These are phyloP conservation scores for Emydomyces testavorans DNA, from an alignment of 2,329 filamentous ascomycete species.

Conservation along the genomic window DNA sequence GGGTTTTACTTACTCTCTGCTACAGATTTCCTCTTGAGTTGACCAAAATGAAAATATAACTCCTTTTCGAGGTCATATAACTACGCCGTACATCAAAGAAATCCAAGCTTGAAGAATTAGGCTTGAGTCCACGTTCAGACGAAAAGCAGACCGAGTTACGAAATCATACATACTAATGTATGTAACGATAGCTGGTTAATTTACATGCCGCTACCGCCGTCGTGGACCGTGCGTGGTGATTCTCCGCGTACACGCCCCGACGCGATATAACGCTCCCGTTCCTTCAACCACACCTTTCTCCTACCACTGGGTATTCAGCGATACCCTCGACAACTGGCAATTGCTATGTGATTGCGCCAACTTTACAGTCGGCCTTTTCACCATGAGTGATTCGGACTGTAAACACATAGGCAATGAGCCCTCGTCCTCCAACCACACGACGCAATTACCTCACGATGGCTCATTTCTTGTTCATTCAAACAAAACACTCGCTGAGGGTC, in stretches of 20 bases:
- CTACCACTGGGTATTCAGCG: background rate
- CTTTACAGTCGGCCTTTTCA: slow-evolving; percentile 2
- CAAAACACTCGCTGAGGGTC: slow-evolving; percentile 44
- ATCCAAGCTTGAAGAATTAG: background rate
- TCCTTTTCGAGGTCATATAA: background rate
- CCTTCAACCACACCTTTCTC: background rate
- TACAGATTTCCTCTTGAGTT: too few species aligned
- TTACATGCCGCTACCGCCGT: background rate
- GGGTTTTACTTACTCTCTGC: too few species aligned
- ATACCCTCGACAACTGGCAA: background rate
- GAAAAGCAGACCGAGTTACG: slow-evolving; percentile 1
- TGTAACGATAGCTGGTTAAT: too few species aligned
- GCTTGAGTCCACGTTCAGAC: background rate
- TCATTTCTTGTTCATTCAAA: slow-evolving; percentile 52
- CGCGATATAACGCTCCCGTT: slow-evolving; percentile 4
- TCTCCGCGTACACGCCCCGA: slow-evolving; percentile 9
- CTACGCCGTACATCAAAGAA: background rate
- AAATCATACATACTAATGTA: background rate
- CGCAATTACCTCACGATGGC: slow-evolving; percentile 32
- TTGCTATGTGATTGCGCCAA: slow-evolving; percentile 8
- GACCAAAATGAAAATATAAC: too few species aligned
- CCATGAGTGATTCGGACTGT: slow-evolving; percentile 8
- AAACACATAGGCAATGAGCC: slow-evolving; percentile 6
- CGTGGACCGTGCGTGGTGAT: slow-evolving; percentile 8
- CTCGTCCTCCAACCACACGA: slow-evolving; percentile 21